These are phyloP conservation scores for Bombardia bombarda DNA, from an alignment of 495 filamentous ascomycete species.

Conservation along the genomic window DNA sequence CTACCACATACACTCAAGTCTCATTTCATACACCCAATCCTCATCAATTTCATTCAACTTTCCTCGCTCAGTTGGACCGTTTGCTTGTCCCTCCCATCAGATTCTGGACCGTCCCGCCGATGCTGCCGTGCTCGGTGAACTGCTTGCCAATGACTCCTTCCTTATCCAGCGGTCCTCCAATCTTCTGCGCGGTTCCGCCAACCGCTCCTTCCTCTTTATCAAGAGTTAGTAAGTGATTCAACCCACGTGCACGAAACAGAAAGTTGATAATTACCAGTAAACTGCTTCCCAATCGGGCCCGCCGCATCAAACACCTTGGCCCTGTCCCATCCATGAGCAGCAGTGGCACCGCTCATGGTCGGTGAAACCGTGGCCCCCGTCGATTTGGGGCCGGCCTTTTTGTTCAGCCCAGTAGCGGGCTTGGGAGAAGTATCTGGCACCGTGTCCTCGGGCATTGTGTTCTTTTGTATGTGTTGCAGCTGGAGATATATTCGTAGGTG, in stretches of 20 bases:
- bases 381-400: constrained; percentile 10
- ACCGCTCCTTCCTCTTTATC: constrained; percentile 42
- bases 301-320: constrained; percentile 25
- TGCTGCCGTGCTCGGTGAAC: constrained; percentile 39
- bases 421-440: too few relatives aligned
- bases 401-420: too few relatives aligned
- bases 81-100: constrained; percentile 19
- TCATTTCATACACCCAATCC: background rate
- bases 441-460: too few relatives aligned
- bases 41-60: too few relatives aligned
- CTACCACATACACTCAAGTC: background rate
- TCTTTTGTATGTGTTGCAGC: too few relatives aligned
- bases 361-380: constrained; percentile 15
- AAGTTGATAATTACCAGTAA: constrained; percentile 15
- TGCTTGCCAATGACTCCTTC: constrained; percentile 41
- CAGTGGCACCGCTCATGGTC: constrained; percentile 14
- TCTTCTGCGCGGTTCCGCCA: constrained; percentile 39
- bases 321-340: constrained; percentile 11
- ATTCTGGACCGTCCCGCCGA: constrained; percentile 38
- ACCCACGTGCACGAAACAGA: too few relatives aligned
- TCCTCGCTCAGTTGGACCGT: constrained; percentile 7
- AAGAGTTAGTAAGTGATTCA: too few relatives aligned
- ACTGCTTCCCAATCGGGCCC: constrained; percentile 32
- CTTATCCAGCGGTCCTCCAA: constrained; percentile 47
- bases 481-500: too few relatives aligned